phyloP scores from a whole-genome alignment of 2,329 filamentous ascomycete genomes.

The Spiromastix sp. region DNA sequence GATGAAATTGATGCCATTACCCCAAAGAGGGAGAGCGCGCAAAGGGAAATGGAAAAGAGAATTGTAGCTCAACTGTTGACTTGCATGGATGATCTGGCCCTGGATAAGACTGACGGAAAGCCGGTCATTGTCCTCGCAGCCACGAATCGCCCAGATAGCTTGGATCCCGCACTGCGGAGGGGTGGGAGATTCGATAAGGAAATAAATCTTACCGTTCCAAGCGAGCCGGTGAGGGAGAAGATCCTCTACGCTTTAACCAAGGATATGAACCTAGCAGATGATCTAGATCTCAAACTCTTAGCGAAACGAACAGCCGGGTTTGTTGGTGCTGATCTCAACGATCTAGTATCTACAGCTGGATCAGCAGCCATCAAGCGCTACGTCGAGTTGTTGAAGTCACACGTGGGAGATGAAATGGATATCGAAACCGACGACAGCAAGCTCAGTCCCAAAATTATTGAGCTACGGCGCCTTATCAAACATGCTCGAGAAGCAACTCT shows the following conservation, averaged over 20 bases:
- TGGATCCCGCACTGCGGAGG: constrained; percentile 67
- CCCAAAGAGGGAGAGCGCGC: constrained; percentile 70
- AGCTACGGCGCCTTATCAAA: constrained; percentile 42
- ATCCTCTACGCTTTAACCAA: constrained; percentile 67
- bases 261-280: constrained; percentile 51
- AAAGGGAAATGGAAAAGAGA: constrained; percentile 81
- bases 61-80: constrained; percentile 74
- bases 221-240: constrained; percentile 62
- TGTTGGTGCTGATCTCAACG: constrained; percentile 79
- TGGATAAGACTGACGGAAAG: constrained; percentile 61
- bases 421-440: constrained; percentile 31
- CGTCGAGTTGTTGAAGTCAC: constrained; percentile 41
- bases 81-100: constrained; percentile 73
- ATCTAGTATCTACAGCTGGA: constrained; percentile 56
- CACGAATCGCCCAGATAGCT: constrained; percentile 75
- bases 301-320: constrained; percentile 85
- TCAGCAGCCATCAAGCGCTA: constrained; percentile 54
- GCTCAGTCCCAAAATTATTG: constrained; percentile 31
- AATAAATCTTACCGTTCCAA: constrained; percentile 80
- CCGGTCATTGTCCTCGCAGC: constrained; percentile 85
- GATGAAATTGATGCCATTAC: constrained; percentile 89
- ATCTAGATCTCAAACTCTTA: constrained; percentile 63
- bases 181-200: constrained; percentile 72
- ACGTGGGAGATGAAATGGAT: constrained; percentile 42
- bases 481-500: constrained; percentile 42